A percentile compares a stretch with the other conserved stretches of the same genome.
These are phyloP conservation scores for Rhexocercosporidium sp. DNA, from an alignment of 2,329 filamentous ascomycete genomes.

Conservation along the genomic window DNA sequence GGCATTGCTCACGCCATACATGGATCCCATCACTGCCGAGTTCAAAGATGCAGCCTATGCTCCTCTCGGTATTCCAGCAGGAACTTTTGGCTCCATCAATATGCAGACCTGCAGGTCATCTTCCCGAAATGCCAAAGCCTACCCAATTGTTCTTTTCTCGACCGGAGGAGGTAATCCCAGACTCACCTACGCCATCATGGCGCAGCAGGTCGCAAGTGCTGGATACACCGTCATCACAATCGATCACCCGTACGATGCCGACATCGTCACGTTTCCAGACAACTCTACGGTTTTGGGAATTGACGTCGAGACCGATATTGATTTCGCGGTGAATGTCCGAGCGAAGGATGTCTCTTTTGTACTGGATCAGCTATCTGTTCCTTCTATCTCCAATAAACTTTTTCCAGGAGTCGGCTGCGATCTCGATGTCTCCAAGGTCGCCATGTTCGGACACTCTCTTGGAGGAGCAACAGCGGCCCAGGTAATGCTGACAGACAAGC, in stretches of 20 bases:
- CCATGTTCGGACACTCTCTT: constrained; percentile 42
- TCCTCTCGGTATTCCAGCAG: constrained; percentile 37
- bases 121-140: constrained; percentile 2
- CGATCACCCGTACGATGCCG: constrained; percentile 45
- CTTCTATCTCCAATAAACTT: constrained; percentile 10
- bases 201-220: constrained; percentile 42
- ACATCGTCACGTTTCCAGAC: constrained; percentile 44
- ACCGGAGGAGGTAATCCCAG: constrained; percentile 39
- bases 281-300: constrained; percentile 25
- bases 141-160: constrained; percentile 44
- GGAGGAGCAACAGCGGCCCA: constrained; percentile 44
- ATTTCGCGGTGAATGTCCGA: constrained; percentile 27
- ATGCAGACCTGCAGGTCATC: constrained; percentile 31
- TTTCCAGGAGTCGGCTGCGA: constrained; percentile 21
- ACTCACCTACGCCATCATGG: constrained; percentile 41
- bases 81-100: constrained; percentile 37
- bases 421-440: constrained; percentile 40
- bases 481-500: constrained; percentile 40
- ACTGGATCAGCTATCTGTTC: constrained; percentile 29
- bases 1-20: constrained; percentile 32
- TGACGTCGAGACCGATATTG: constrained; percentile 27
- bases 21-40: constrained; percentile 40
- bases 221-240: constrained; percentile 45
- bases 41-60: constrained; percentile 30
- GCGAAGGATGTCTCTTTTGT: constrained; percentile 36